Conservation (phyloP, 2,329 filamentous ascomycete species). For the Cladosporium sp. region DNA sequence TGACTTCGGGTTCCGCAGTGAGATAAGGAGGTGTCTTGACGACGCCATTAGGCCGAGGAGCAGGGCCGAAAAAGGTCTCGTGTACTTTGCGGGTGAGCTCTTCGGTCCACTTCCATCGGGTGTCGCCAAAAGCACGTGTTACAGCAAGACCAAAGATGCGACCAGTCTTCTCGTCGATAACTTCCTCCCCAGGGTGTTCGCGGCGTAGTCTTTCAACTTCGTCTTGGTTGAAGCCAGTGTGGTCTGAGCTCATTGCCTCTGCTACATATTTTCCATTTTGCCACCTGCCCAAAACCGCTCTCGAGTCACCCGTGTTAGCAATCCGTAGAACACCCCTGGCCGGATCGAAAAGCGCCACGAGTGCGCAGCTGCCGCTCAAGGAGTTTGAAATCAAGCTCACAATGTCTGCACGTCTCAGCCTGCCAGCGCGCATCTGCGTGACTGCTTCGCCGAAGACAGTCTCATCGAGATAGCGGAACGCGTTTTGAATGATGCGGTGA, state of each 20-base stretch:
- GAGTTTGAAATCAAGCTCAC: slow-evolving; percentile 5
- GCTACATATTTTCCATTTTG: slow-evolving; percentile 47
- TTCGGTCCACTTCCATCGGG: slow-evolving; percentile 62
- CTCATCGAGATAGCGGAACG: slow-evolving; percentile 38
- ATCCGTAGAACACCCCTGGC: slow-evolving; percentile 52
- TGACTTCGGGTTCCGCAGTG: slow-evolving; percentile 63
- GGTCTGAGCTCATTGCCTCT: slow-evolving; percentile 58
- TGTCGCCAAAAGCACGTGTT: slow-evolving; percentile 65
- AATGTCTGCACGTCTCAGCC: slow-evolving; percentile 9
- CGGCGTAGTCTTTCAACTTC: slow-evolving; percentile 54
- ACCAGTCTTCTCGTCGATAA: slow-evolving; percentile 52
- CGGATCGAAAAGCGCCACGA: slow-evolving; percentile 61
- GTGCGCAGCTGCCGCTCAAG: slow-evolving; percentile 45
- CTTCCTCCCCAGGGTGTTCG: slow-evolving; percentile 60
- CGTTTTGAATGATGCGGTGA: slow-evolving; percentile 35
- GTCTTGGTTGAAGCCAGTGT: slow-evolving; percentile 59
- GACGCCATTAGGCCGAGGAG: slow-evolving; percentile 39
- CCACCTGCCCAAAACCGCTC: slow-evolving; percentile 59
- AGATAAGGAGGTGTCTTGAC: slow-evolving; percentile 60
- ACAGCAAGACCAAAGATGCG: slow-evolving; percentile 60
- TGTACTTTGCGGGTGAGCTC: slow-evolving; percentile 45
- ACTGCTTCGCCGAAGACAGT: slow-evolving; percentile 24
- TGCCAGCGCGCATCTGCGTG: background rate
- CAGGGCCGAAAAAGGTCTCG: slow-evolving; percentile 48
- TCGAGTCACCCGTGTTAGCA: slow-evolving; percentile 64